A percentile compares a stretch with the other conserved stretches of the same genome.
Conservation (phyloP, 805 yeast genomes). For the Candida jianshihensis region DNA sequence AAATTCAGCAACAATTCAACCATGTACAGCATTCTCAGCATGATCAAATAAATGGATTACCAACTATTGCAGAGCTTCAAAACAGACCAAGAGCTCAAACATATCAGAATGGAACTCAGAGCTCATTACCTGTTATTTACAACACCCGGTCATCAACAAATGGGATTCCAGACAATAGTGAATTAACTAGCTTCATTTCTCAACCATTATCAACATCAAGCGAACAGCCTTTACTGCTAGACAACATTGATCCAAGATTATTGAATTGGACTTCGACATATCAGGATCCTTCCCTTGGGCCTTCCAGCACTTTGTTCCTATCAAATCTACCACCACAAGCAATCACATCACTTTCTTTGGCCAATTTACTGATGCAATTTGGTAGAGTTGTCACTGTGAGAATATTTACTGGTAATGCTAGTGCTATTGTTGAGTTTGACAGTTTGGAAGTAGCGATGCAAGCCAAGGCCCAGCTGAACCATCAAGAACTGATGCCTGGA, state of each 20-base stretch:
- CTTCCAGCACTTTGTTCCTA: conserved; percentile 70
- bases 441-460: conserved; percentile 69
- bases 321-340: conserved; percentile 67
- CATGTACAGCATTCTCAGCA: conserved; percentile 7
- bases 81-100: conserved; percentile 38
- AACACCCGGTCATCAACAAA: conserved; percentile 8
- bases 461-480: conserved; percentile 73
- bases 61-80: conserved; percentile 3
- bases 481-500: conserved; percentile 78
- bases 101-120: conserved; percentile 22
- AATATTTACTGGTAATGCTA: conserved; percentile 41
- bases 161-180: conserved; percentile 12
- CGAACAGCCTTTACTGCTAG: conserved; percentile 32
- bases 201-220: too few relatives aligned
- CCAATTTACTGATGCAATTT: conserved; percentile 53
- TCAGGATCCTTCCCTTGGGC: conserved; percentile 63
- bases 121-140: conserved; percentile 25
- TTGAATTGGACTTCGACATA: conserved; percentile 63
- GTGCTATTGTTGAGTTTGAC: conserved; percentile 67
- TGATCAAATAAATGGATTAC: conserved; percentile 1
- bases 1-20: conserved; percentile 8
- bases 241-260: conserved; percentile 53
- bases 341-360: conserved; percentile 46
- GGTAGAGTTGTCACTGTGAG: conserved; percentile 58
- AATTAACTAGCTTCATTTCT: too few relatives aligned